phyloP scores from a whole-genome alignment of 257 asterid species.

The Ilex asprella region DNA sequence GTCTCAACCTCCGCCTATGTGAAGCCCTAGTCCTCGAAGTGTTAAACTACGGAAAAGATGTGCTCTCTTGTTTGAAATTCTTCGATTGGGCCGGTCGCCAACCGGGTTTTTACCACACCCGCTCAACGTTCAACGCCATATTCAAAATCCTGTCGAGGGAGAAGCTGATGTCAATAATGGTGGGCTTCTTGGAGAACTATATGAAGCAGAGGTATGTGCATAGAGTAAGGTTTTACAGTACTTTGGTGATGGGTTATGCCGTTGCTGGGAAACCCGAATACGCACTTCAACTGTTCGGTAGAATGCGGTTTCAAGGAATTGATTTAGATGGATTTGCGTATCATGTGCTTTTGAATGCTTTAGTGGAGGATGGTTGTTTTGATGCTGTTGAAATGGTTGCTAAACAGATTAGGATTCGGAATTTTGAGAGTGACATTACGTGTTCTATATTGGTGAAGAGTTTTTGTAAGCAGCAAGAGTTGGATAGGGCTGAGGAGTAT shows the following conservation, averaged over 20 bases:
- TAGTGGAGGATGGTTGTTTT: slow-evolving; percentile 53
- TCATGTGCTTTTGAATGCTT: slow-evolving; percentile 65
- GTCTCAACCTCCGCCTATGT: slow-evolving; percentile 42
- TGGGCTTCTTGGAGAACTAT: slow-evolving; percentile 40
- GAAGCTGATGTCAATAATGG: slow-evolving; percentile 41
- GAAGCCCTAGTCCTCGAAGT: slow-evolving; percentile 51
- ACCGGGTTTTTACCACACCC: slow-evolving; percentile 62
- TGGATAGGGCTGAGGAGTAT: slow-evolving; percentile 56
- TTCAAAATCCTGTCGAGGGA: slow-evolving; percentile 53
- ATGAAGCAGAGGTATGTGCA: slow-evolving; percentile 23
- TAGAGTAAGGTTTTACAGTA: slow-evolving; percentile 28
- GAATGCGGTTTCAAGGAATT: slow-evolving; percentile 65
- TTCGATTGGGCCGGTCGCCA: slow-evolving; percentile 95
- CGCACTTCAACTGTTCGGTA: slow-evolving; percentile 68
- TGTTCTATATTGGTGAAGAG: slow-evolving; percentile 60
- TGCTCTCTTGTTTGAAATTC: slow-evolving; percentile 65
- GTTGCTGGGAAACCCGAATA: slow-evolving; percentile 61
- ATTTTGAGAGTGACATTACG: slow-evolving; percentile 38
- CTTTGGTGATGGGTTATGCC: slow-evolving; percentile 72
- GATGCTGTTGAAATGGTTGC: slow-evolving; percentile 44
- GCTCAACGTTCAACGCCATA: slow-evolving; percentile 55
- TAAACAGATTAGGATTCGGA: slow-evolving; percentile 45
- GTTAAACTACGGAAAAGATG: slow-evolving; percentile 45
- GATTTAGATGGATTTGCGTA: slow-evolving; percentile 59
- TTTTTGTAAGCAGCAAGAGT: slow-evolving; percentile 45